Percentiles rank a stretch among this genome's conserved stretches.
Conservation (phyloP, 805 yeast genomes). For the Candida insectalens region DNA sequence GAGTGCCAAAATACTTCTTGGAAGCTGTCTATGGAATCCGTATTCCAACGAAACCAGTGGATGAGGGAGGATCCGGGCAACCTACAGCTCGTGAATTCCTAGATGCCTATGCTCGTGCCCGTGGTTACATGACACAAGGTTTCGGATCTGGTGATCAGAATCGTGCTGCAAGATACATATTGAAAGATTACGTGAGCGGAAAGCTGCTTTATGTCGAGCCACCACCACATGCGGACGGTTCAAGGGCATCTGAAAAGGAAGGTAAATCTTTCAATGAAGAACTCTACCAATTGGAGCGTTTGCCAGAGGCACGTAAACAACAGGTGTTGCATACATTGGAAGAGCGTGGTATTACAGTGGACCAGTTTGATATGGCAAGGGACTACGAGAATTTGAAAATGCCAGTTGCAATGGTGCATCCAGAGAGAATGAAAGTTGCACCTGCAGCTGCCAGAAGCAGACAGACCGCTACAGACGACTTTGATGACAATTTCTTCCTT, state of each 20-base stretch:
- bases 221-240: slow-evolving; percentile 68
- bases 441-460: background rate
- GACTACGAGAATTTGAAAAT: slow-evolving; percentile 70
- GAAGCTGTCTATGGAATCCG: slow-evolving; percentile 94
- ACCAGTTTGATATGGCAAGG: slow-evolving; percentile 51
- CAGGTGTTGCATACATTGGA: slow-evolving; percentile 61
- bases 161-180: slow-evolving; percentile 82
- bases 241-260: slow-evolving; percentile 41
- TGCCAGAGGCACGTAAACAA: slow-evolving; percentile 64
- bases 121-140: slow-evolving; percentile 97
- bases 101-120: slow-evolving; percentile 87
- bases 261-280: slow-evolving; percentile 62
- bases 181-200: slow-evolving; percentile 93
- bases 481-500: slow-evolving; percentile 84
- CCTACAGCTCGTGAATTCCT: slow-evolving; percentile 87
- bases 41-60: slow-evolving; percentile 61
- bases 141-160: slow-evolving; percentile 96
- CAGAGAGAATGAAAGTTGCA: background rate
- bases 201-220: slow-evolving; percentile 78
- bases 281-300: slow-evolving; percentile 52
- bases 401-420: slow-evolving; percentile 1
- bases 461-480: slow-evolving; percentile 62
- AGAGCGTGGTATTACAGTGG: slow-evolving; percentile 39
- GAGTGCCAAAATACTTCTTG: slow-evolving; percentile 79
- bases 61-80: slow-evolving; percentile 83